These are phyloP conservation scores for Lodderomyces theae DNA, from an alignment of 1,139 yeast species.

Conservation along the genomic window DNA sequence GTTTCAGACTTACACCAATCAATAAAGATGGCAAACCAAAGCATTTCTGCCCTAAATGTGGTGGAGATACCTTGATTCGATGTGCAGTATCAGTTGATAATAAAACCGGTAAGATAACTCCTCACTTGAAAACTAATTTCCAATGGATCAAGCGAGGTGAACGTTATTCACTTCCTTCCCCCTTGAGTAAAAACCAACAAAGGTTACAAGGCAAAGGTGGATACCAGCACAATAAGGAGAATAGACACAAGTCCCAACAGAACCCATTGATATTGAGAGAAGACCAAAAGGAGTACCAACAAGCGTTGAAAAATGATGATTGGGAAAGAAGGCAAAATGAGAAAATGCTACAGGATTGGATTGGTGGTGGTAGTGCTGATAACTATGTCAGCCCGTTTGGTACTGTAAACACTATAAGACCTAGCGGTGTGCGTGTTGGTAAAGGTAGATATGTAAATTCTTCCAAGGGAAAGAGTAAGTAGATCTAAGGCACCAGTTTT, in stretches of 20 bases:
- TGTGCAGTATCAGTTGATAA: slow-evolving; percentile 87
- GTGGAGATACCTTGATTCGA: slow-evolving; percentile 84
- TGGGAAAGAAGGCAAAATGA: slow-evolving; percentile 89
- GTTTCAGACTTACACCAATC: slow-evolving; percentile 77
- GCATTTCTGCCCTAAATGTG: slow-evolving; percentile 96
- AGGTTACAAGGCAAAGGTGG: slow-evolving; percentile 71
- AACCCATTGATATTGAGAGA: slow-evolving; percentile 69
- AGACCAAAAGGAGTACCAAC: slow-evolving; percentile 91
- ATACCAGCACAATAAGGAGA: slow-evolving; percentile 61
- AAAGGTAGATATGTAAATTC: slow-evolving; percentile 79
- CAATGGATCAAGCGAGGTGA: slow-evolving; percentile 94
- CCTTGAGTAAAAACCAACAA: slow-evolving; percentile 62
- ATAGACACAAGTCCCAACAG: slow-evolving; percentile 51
- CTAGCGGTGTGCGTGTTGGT: slow-evolving; percentile 76
- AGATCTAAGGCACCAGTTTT: slow-evolving; percentile 4
- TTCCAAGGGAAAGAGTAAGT: slow-evolving; percentile 41
- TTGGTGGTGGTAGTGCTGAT: slow-evolving; percentile 94
- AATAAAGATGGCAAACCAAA: slow-evolving; percentile 73
- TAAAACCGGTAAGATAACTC: slow-evolving; percentile 75
- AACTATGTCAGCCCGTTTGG: slow-evolving; percentile 87
- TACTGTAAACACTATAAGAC: slow-evolving; percentile 58
- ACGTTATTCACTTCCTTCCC: slow-evolving; percentile 69
- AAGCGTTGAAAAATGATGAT: slow-evolving; percentile 81
- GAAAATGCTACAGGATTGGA: slow-evolving; percentile 80
- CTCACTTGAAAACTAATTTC: slow-evolving; percentile 88